Evolutionary conservation across 169 alveolate species (phyloP), one percentile per base, ranked within the genome.

Genomic region (Eimeria zaria): DNA sequence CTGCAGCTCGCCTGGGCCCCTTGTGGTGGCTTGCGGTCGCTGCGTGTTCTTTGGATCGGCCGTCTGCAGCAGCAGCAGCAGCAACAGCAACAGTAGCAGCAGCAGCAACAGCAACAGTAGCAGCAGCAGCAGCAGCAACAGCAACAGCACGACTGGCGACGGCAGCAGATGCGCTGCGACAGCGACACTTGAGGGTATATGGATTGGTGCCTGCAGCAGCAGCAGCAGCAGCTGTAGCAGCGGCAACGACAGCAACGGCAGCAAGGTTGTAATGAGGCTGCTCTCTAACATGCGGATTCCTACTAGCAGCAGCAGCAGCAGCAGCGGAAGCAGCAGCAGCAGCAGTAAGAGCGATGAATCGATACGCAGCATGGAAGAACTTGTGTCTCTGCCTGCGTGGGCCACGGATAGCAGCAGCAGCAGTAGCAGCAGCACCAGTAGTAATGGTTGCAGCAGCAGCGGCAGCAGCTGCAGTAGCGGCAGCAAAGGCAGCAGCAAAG

Each of bases 1-100:
- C 73, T 81, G 71, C 90, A 81, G 90, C 24, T 20, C 46, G 33
- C 90, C 67, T 11, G 90, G 90, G 27, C 90, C 90, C 30, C 90
- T 81, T 2, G 73, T 81, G 73, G 46, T 81, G 22, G 90, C 90
- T 51, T 46, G 51, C 24, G 90, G 71, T 4, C n/a, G 71, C 71
- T 48, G 90, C 71, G 90, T 81, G 48, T 81, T 81, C 90, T 81
- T 81, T 27, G 90, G 90, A 27, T 81, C 90, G 9, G 90, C 90
- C 46, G 71, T 81, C 73, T 8, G 62, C 90, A 11, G 90, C 90
- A 51, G 90, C 73, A 53, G 73, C 67, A 53, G 30, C 90, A 46
- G 90, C 90, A 81, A 48, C 71, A 81, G 58, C 90, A 0, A n/a
- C 73, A 51, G 90, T n/a, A 18, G n/a, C 64, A 76, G 64, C 87